Evolutionary conservation across 208 protist genomes (phyloP), one percentile per base, ranked within the genome.

Genomic region (Acanthamoeba lenticulata): DNA sequence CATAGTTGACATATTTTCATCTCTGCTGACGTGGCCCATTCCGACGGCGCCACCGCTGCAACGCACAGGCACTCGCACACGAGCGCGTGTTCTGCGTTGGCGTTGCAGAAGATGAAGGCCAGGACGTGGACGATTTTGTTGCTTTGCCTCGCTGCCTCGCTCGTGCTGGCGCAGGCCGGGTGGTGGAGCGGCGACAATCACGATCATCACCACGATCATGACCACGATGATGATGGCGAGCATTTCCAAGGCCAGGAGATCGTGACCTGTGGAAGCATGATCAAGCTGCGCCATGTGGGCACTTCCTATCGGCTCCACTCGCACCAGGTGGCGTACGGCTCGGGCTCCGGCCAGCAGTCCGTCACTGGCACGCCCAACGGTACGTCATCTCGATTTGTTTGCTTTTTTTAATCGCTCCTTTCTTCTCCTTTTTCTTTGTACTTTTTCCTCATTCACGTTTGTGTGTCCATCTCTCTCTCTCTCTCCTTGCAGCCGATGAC

Each of bases 331-430:
- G 93, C 34, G 29, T 97, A 97, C 72, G 96, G 96, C 24, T 91
- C 57, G 29, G 96, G 96, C 19, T 94, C 77, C 90, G 94, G 94
- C 1, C 96, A 97, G 94, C 96, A 97, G 85, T 97, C 96, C 52
- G 96, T 97, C 17, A 97, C 96, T 21, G 96, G 92, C 60, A 92
- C 94, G 38, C 60, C 94, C 36, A 94, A 96, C 24, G 67, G 74
- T 85, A 65, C 36, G 69, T 91, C 32, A 93, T 38, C 38, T 0
- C 4, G 38, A 0, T 21, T 13, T 27, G 19, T 5, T 40, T 15
- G 17, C 29, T 6, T 24, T 27, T 62, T 13, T 0, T 57, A 27
- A 81, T n/a, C 65, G 15, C 1, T 17, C 65, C 1, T 21, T 13
- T 27, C 6, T 5, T 40, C n/a, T 65, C 29, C 19, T 24, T 27